Percentiles rank a stretch among this genome's conserved stretches.
Conservation (phyloP, 106 monocot species). For the Ottelia alismoides region DNA sequence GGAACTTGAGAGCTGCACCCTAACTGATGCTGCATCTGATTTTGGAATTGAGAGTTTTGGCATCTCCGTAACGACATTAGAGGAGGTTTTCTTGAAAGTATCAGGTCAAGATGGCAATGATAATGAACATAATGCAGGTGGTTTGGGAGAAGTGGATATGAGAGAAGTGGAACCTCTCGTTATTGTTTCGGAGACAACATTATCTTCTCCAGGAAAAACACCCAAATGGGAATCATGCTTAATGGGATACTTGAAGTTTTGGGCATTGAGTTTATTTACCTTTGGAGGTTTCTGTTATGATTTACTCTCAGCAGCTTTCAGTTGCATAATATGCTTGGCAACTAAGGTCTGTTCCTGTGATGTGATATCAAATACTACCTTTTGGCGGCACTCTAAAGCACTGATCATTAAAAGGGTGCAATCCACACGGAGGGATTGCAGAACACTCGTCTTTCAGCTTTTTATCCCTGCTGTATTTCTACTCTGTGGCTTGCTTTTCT, state of each 20-base stretch:
- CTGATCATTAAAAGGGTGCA: conserved; percentile 62
- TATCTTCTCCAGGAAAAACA: conserved; percentile 8
- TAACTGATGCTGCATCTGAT: conserved; percentile 7
- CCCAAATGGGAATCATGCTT: conserved; percentile 10
- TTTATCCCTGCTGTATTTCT: conserved; percentile 68
- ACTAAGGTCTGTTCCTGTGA: conserved; percentile 41
- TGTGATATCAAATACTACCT: conserved; percentile 33
- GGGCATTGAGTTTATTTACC: conserved; percentile 22
- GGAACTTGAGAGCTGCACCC: conserved; percentile 69
- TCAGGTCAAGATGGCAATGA: conserved; percentile 38
- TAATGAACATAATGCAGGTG: conserved; percentile 15
- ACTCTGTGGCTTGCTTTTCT: conserved; percentile 60
- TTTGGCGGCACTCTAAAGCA: conserved; percentile 70
- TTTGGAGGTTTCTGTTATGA: conserved; percentile 25
- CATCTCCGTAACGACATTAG: conserved; percentile 82
- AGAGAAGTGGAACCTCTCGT: conserved; percentile 8
- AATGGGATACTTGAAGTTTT: conserved; percentile 12
- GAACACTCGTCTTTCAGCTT: conserved; percentile 76
- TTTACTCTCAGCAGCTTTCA: conserved; percentile 22
- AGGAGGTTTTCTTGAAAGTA: conserved; percentile 89
- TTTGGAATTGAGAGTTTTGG: conserved; percentile 73
- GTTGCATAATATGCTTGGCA: conserved; percentile 28
- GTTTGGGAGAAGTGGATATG: too few relatives aligned
- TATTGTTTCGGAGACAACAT: conserved; percentile 20
- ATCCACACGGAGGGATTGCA: conserved; percentile 65